Evolutionary conservation across 257 asterid genomes (phyloP).

Genomic region (Cruciata laevipes): DNA sequence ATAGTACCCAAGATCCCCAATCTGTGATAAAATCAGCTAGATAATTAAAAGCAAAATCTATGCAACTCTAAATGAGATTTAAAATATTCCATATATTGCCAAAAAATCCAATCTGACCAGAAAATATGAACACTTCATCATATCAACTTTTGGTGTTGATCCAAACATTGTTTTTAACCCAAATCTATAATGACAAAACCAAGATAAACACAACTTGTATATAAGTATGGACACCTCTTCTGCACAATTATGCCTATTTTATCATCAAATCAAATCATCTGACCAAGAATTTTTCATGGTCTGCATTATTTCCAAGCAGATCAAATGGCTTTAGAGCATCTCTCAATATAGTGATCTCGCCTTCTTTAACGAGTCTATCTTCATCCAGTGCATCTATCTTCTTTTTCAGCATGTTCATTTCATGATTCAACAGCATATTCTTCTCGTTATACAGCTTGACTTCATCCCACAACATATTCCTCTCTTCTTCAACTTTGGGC

Average conservation of each 20-base stretch:
- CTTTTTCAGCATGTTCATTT: constrained; percentile 59
- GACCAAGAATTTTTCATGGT: constrained; percentile 38
- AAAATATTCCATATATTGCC: not conserved
- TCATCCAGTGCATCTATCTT: constrained; percentile 86
- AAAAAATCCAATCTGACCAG: not conserved
- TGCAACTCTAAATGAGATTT: not conserved
- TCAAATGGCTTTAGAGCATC: constrained; percentile 64
- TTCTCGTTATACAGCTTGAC: constrained; percentile 66
- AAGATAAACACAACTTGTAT: constrained; percentile 4
- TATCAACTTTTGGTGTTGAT: constrained; percentile 1
- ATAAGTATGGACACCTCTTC: constrained; percentile 6
- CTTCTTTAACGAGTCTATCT: constrained; percentile 85
- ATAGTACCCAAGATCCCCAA: no score
- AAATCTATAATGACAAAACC: not conserved
- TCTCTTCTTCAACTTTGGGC: constrained; percentile 81
- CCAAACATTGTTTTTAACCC: not conserved
- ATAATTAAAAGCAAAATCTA: not conserved
- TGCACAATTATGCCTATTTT: not conserved
- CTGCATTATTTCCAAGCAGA: constrained; percentile 68
- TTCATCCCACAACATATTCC: constrained; percentile 89
- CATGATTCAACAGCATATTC: constrained; percentile 66
- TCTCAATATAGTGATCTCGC: constrained; percentile 84
- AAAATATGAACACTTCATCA: not conserved
- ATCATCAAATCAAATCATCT: constrained; percentile 25
- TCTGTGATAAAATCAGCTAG: no score